These are phyloP conservation scores for Pinus tabuliformis DNA, from an alignment of 75 land plant species.

Conservation along the genomic window DNA sequence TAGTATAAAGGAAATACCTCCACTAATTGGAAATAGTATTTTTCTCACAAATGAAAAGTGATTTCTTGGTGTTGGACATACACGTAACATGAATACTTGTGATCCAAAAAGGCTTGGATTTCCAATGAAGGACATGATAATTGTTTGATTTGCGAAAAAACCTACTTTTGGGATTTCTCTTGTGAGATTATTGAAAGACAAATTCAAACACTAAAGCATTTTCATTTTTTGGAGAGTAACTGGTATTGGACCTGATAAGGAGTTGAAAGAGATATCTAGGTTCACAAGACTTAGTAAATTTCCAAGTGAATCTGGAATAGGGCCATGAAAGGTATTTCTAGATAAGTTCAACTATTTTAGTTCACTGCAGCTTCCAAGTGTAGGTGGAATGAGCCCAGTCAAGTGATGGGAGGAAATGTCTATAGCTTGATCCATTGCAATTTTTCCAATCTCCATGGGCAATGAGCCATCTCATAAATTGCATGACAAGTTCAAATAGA, in stretches of 20 bases:
- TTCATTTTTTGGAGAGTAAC: not conserved
- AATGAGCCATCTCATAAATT: constrained; percentile 19
- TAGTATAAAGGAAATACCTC: too few species aligned
- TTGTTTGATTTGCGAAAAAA: constrained; percentile 16
- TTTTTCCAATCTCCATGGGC: constrained; percentile 32
- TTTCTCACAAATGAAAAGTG: too few species aligned
- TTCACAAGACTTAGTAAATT: constrained; percentile 9
- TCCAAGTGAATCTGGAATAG: constrained; percentile 17
- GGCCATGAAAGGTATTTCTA: constrained; percentile 19
- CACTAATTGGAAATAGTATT: too few species aligned
- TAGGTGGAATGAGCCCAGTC: constrained; percentile 21
- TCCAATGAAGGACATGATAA: not conserved
- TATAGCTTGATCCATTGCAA: constrained; percentile 16
- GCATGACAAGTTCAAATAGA: not conserved
- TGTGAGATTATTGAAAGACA: constrained; percentile 16
- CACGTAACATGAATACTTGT: too few species aligned
- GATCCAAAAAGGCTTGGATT: not conserved
- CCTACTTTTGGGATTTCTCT: constrained; percentile 9
- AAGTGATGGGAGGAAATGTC: constrained; percentile 17
- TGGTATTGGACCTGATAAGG: constrained; percentile 36
- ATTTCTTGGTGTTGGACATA: too few species aligned
- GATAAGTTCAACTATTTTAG: constrained; percentile 19
- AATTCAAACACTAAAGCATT: constrained; percentile 3
- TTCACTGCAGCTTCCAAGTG: constrained; percentile 8
- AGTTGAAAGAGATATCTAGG: constrained; percentile 22